Evolutionary conservation across 2,329 filamentous ascomycete species (phyloP), one percentile per base, ranked within the genome.

Genomic region (Xylaria digitata): DNA sequence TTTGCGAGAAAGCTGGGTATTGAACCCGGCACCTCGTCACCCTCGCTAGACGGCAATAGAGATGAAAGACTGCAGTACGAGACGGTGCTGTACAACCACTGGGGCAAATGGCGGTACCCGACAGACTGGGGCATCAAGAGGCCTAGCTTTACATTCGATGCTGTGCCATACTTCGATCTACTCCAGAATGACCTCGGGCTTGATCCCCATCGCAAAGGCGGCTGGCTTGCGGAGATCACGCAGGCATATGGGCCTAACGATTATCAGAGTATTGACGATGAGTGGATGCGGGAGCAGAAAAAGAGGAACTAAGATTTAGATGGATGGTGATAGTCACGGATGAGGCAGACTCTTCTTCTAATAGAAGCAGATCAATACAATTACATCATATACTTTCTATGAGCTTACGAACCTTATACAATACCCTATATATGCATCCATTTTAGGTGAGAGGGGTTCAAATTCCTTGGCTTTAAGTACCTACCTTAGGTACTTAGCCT

Each of bases 141-240:
- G 64, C 89, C 89, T 0, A 90, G 92, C 76, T 89, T 93, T 69
- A 89, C 92, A 13, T 94, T 94, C 74, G 92, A 95, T 76, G 86
- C 86, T 0, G 75, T 94, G 62, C 90, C 91, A 5, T 95, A 93
- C 66, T 76, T 92, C 21, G 92, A 94, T 76, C 72, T 90, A 74
- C 76, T 95, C 73, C 75, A 92, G 65, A 78, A 80, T 3, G 92
- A 95, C 76, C 72, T 94, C 66, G 90, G 87, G 0, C 76, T 94
- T 60, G 79, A 83, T 21, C 80, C 80, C 15, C 81, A 85, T 69
- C 79, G 87, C 37, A 90, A 90, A 79, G 78, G 82, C 63, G 83
- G 85, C 0, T 80, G 78, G 72, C 72, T 83, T 56, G 79, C 79
- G 1, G 87, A 89, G 73, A 80, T 84, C 23, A 85, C 83, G 63